Evolutionary conservation across 495 filamentous ascomycete genomes (phyloP).

Genomic region (Aspergillus nidulans): DNA sequence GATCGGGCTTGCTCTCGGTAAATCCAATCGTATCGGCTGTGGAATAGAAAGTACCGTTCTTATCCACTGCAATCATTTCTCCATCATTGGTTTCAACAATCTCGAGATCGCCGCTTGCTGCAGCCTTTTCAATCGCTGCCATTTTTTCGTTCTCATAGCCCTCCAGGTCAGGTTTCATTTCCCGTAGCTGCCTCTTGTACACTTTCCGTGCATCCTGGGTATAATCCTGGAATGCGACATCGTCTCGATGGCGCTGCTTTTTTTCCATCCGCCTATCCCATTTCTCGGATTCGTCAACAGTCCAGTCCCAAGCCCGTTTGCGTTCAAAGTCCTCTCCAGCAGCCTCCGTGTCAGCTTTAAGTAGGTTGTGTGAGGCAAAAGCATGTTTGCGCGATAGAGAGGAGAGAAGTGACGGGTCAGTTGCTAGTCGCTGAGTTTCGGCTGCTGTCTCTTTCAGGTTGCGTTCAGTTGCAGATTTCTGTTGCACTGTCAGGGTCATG

Average conservation of each 20-base stretch:
- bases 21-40: constrained; percentile 78
- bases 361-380: constrained; percentile 84
- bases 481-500: constrained; percentile 15
- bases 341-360: constrained; percentile 84
- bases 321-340: constrained; percentile 91
- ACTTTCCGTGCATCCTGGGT: constrained; percentile 79
- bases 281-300: constrained; percentile 82
- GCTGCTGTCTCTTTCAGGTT: constrained; percentile 81
- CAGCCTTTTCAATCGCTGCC: constrained; percentile 77
- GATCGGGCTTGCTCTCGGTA: constrained; percentile 80
- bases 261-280: constrained; percentile 90
- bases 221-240: constrained; percentile 90
- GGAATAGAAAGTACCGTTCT: constrained; percentile 82
- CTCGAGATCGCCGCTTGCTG: constrained; percentile 72
- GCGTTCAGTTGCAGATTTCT: constrained; percentile 68
- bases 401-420: constrained; percentile 68
- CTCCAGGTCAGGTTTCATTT: constrained; percentile 67
- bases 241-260: constrained; percentile 75
- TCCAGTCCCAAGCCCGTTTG: constrained; percentile 98
- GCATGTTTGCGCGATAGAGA: constrained; percentile 74
- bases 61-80: constrained; percentile 90
- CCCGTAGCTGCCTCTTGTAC: constrained; percentile 84
- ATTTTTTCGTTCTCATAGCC: constrained; percentile 81
- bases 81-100: constrained; percentile 93
- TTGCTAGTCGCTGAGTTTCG: constrained; percentile 74